Base-by-base conservation (phyloP, 1,284 basidiomycete species). In the Austroboletus rostrupii region DNA sequence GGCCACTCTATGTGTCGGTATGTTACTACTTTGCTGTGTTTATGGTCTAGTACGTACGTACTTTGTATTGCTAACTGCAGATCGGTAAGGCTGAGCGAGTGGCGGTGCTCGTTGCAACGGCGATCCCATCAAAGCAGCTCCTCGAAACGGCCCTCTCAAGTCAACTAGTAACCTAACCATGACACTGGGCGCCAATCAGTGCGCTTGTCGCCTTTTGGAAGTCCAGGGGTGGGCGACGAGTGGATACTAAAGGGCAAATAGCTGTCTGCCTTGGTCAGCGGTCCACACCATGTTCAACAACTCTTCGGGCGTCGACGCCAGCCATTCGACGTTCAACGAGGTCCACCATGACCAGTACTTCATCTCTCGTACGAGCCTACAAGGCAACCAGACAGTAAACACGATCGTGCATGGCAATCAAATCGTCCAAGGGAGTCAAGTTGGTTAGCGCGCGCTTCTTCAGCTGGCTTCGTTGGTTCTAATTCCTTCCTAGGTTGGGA, bases 291-390 rank as follows among this genome's bases (percentile, higher is more conserved):
- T 57, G 58, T 58, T 58, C 47, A 60, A 55, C 28, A 60, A 59
- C 37, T 52, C 57, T 1, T 49, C 52, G 0, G 42, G 57, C 16
- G 28, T 60, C 31, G 53, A 56, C 6, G 52, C 49, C 7, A 57
- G 58, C 19, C 52, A 51, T 40, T 61, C 56, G 16, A 56, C 47
- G 5, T 58, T 58, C 17, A 59, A 48, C 13, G 57, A 61, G 20
- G 50, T 59, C 19, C 47, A 61, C 33, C 44, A 28, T 2, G 57
- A 55, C 36, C 51, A 50, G 36, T 55, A 58, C 39, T 44, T 47
- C 36, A 52, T 21, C 11, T 31, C 49, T 36, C 47, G 33, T 4
- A 5, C 28, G 6, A 37, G 4, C 9, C 44, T 59, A 2, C 49
- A 56, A 3, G 56, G 57, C 4, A 41, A 29, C 21, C 56, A 56